Base-by-base conservation (phyloP, 129 eudicot genomes). In the Artemisia tridentata region DNA sequence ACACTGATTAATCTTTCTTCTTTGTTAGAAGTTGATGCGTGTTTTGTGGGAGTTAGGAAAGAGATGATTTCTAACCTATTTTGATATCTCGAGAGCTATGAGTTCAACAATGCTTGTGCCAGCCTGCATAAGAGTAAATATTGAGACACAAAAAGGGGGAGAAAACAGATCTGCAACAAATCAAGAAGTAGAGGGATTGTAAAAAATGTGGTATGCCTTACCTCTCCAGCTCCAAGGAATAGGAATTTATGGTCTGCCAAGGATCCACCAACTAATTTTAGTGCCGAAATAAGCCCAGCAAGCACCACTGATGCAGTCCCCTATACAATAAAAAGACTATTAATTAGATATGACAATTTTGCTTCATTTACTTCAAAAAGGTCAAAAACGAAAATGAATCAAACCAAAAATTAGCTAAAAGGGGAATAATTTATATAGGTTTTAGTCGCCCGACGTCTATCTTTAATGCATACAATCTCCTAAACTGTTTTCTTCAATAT, bases 171-270 rank as follows among this genome's bases (percentile, higher is more conserved):
- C 25, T 23, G 12, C 47, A 19, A 20, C 55, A 23, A 19, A 52
- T 17, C 43, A 34, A 21, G 27, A 50, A 47, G 9, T 7, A 25
- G 34, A 71, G 19, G 49, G 60, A 63, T 2, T 77, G 58, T 70
- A 4, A 20, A 21, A 16, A 41, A 54, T 11, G 3, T 66, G 67
- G 49, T 46, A 60, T 9, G 62, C 21, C 61, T 20, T n/a, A 92
- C 98, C 98, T 92, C 98, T 77, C 98, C 98, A 25, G 98, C 98
- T 78, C 98, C 98, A 31, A 92, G 98, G 71, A 92, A 92, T 16
- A 92, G 51, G 80, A 88, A 92, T 23, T 52, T 86, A 66, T 92
- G 96, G 55, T 89, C 95, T 17, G 90, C 91, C 54, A 92, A 85
- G 55, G 83, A 75, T 69, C 96, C 96, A 68, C 96, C 98, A 19